Evolutionary conservation across 257 asterid genomes (phyloP).

Genomic region (Ajuga chamaepitys): DNA sequence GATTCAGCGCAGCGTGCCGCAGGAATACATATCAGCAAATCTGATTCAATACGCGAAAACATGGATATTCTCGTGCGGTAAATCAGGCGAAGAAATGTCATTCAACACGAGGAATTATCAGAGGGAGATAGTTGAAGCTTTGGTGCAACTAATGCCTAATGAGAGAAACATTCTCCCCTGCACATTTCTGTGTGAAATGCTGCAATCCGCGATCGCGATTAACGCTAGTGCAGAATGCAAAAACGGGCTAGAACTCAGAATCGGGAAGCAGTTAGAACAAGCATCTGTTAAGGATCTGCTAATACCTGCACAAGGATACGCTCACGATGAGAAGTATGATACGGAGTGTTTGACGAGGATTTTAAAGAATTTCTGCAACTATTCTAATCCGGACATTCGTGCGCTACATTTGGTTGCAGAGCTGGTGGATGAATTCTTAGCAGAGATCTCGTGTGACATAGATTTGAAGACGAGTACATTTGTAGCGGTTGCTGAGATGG

Average conservation of each 20-base stretch:
- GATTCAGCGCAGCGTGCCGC: conserved; percentile 37
- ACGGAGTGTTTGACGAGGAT: conserved; percentile 60
- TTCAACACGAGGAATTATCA: conserved; percentile 14
- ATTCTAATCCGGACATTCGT: conserved; percentile 12
- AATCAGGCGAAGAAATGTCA: conserved; percentile 19
- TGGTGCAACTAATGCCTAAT: conserved; percentile 43
- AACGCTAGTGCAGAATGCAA: conserved; percentile 48
- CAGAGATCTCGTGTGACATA: conserved; percentile 53
- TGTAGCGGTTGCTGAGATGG: conserved; percentile 22
- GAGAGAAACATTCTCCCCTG: conserved; percentile 33
- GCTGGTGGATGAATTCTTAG: conserved; percentile 53
- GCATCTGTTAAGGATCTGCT: conserved; percentile 48
- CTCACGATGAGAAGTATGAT: conserved; percentile 51
- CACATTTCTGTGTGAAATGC: conserved; percentile 46
- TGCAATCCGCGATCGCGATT: conserved; percentile 35
- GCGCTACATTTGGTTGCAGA: conserved; percentile 40
- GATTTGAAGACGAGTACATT: conserved; percentile 39
- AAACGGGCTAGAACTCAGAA: conserved; percentile 43
- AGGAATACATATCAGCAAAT: conserved; percentile 43
- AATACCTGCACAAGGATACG: conserved; percentile 53
- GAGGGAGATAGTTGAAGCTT: conserved; percentile 53
- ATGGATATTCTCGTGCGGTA: conserved; percentile 41
- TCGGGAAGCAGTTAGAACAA: conserved; percentile 57
- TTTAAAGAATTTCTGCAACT: conserved; percentile 50
- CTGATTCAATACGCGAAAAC: conserved; percentile 38